Evolutionary conservation across 1,139 yeast species (phyloP), one percentile per base, ranked within the genome.

Genomic region (Suhomyces bokatorum): DNA sequence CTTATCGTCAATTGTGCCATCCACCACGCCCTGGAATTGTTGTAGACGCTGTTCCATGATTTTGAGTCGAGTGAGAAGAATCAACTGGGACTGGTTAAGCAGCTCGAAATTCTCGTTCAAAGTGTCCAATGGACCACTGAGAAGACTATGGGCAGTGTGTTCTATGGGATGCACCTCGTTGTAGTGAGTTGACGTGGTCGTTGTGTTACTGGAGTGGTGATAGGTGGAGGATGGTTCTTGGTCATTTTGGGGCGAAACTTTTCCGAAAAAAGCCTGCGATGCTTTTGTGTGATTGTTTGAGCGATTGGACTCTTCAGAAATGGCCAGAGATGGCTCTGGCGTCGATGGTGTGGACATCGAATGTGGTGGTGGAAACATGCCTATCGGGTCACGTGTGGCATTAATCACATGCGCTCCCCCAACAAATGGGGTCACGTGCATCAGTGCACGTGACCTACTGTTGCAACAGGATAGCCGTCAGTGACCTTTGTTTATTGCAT

Each of bases 41-140:
- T 42, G 42, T 13, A 77, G 57, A 29, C 73, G 61, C 14, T 60
- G 62, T 50, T 78, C 79, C 10, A 79, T 64, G 24, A 66, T 64
- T 47, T 66, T 69, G 35, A 81, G 56, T 31, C 84, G 64, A 0
- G 83, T 73, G 4, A 78, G 63, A 0, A 81, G 63, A 1, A 80
- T 77, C 35, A 77, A 62, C 51, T 81, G 87, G 1, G 85, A 78
- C 48, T 80, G 83, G 55, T 77, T 75, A 30, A 81, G 61, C 55
- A 73, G 75, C 50, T 77, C 78, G 36, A 81, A 69, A 49, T 76
- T 76, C 38, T 75, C 77, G 47, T 77, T 73, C 26, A 81, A 62
- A 4, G 61, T 66, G 37, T 81, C 86, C 9, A 81, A 60, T 0
- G 85, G 75, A 0, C 77, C 75, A 35, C 79, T 80, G 10, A 81